phyloP scores from a whole-genome alignment of 768 basidiomycete species.

The Fistulinella prunicolor region DNA sequence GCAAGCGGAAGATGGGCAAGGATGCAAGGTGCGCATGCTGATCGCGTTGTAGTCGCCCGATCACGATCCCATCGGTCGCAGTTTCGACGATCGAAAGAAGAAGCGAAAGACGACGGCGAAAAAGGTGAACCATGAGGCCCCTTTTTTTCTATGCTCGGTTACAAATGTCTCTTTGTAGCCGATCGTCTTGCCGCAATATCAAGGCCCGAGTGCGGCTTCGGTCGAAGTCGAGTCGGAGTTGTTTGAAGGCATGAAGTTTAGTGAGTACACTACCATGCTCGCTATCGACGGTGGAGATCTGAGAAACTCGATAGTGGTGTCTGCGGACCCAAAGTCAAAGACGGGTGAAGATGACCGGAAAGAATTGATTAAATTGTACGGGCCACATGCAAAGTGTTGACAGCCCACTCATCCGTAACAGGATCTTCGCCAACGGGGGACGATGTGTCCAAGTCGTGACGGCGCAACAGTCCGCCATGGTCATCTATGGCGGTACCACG shows the following conservation, averaged over 20 bases:
- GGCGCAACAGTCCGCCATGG: conserved; percentile 48
- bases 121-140: conserved; percentile 17
- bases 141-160: not conserved
- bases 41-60: not conserved
- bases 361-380: conserved; percentile 65
- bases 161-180: conserved; percentile 37
- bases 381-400: not conserved
- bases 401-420: conserved; percentile 26
- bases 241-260: conserved; percentile 75
- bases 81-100: conserved; percentile 34
- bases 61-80: conserved; percentile 4
- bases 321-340: conserved; percentile 69
- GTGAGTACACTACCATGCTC: conserved; percentile 43
- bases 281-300: not conserved
- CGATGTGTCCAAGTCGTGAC: conserved; percentile 58
- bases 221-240: conserved; percentile 60
- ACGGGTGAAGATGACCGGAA: conserved; percentile 67
- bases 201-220: conserved; percentile 59
- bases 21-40: conserved; percentile 44
- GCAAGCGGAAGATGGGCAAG: conserved; percentile 73
- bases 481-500: conserved; percentile 67
- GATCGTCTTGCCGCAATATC: conserved; percentile 60
- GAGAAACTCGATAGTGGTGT: conserved; percentile 50
- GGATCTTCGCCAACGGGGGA: conserved; percentile 72
- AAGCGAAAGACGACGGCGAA: conserved; percentile 26